phyloP scores from a whole-genome alignment of 2,329 filamentous ascomycete species.

The Microcyclosporella mali region DNA sequence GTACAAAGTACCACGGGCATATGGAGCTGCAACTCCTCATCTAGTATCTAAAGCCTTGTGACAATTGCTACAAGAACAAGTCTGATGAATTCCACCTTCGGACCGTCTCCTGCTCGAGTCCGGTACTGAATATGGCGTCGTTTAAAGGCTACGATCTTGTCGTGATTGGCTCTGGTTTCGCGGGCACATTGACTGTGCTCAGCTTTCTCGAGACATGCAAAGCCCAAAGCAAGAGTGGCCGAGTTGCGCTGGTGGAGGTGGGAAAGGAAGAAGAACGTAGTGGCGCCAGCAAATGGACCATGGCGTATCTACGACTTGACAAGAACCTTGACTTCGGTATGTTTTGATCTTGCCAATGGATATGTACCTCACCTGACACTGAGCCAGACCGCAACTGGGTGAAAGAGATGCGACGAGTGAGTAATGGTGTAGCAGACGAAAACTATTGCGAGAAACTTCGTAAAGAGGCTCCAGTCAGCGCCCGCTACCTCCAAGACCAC shows the following conservation, averaged over 20 bases:
- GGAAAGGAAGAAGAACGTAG: constrained; percentile 37
- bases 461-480: constrained; percentile 33
- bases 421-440: constrained; percentile 35
- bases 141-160: constrained; percentile 35
- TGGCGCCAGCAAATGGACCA: constrained; percentile 38
- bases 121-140: constrained; percentile 26
- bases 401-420: constrained; percentile 33
- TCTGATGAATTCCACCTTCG: no score
- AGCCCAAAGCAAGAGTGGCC: constrained; percentile 30
- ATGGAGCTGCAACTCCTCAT: no score
- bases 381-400: constrained; percentile 30
- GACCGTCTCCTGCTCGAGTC: not conserved
- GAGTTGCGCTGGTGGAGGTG: constrained; percentile 37
- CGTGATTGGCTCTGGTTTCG: constrained; percentile 38
- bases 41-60: no score
- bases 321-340: constrained; percentile 31
- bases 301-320: constrained; percentile 39
- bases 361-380: not conserved
- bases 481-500: constrained; percentile 34
- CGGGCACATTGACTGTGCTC: constrained; percentile 36
- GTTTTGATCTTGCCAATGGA: not conserved
- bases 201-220: constrained; percentile 39
- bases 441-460: constrained; percentile 38
- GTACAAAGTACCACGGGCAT: no score
- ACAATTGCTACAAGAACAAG: no score